Evolutionary conservation across 768 basidiomycete species (phyloP).

Genomic region (Lyophyllum atratum): DNA sequence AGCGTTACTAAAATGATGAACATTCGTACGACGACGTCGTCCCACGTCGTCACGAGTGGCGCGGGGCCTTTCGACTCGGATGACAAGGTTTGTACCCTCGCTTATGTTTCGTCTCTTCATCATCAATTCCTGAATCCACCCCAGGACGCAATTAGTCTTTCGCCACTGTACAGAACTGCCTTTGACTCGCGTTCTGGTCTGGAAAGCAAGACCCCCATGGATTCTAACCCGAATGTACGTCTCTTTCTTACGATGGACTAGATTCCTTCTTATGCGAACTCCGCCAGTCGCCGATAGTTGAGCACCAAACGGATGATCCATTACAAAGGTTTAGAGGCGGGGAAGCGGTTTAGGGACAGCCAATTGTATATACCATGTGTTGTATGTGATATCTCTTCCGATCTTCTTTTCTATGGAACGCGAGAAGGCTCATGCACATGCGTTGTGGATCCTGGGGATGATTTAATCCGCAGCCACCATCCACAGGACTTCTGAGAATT

Average conservation of each 20-base stretch:
- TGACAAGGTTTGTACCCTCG: slow-evolving; percentile 11
- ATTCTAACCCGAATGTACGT: neutral
- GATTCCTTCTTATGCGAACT: neutral
- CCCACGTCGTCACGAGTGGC: slow-evolving; percentile 5
- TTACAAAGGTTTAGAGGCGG: neutral
- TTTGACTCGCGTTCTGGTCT: neutral
- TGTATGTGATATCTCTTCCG: neutral
- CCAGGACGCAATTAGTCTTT: slow-evolving; percentile 7
- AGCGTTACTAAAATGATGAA: slow-evolving; percentile 17
- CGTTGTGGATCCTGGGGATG: neutral
- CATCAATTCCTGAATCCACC: no score
- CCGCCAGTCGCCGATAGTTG: neutral
- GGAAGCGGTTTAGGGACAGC: neutral
- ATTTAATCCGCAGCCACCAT: neutral
- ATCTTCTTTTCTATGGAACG: neutral
- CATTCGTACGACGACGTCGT: slow-evolving; percentile 13
- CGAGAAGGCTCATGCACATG: neutral
- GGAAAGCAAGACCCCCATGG: slow-evolving; percentile 1
- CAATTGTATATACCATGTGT: neutral
- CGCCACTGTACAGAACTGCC: slow-evolving; percentile 3
- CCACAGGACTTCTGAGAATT: no score
- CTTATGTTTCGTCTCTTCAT: neutral
- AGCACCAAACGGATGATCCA: neutral
- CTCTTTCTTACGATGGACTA: neutral
- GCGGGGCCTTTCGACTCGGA: slow-evolving; percentile 1